These are phyloP conservation scores for Orbilia brochopaga DNA, from an alignment of 2,329 filamentous ascomycete species.

Conservation along the genomic window DNA sequence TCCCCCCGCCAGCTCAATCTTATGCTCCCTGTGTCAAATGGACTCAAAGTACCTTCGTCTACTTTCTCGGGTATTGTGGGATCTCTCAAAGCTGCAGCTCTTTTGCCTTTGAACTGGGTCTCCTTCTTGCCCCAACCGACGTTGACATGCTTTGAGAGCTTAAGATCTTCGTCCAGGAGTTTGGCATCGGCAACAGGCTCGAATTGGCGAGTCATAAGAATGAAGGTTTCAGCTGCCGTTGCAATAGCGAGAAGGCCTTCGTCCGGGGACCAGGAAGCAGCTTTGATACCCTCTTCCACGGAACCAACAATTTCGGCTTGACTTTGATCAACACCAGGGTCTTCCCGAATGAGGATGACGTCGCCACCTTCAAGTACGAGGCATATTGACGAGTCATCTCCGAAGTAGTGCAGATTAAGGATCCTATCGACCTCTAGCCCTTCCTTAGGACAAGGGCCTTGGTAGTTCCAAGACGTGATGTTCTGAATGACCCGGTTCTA, in stretches of 20 bases:
- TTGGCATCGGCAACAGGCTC: conserved; percentile 78
- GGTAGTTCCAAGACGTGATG: conserved; percentile 80
- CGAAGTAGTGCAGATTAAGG: conserved; percentile 81
- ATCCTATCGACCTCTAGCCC: conserved; percentile 77
- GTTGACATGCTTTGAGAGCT: conserved; percentile 88
- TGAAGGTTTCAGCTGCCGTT: conserved; percentile 76
- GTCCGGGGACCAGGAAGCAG: conserved; percentile 91
- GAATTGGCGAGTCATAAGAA: conserved; percentile 92
- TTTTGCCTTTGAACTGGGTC: conserved; percentile 93
- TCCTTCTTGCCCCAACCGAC: conserved; percentile 99
- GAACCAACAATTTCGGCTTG: conserved; percentile 95
- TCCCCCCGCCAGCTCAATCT: conserved; percentile 93
- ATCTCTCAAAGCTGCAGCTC: conserved; percentile 83
- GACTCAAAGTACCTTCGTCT: conserved; percentile 78
- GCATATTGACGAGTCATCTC: conserved; percentile 77
- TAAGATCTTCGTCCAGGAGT: conserved; percentile 77
- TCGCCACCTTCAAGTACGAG: conserved; percentile 88
- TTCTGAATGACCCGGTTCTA: conserved; percentile 53
- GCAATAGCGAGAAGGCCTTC: conserved; percentile 86
- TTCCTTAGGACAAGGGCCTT: conserved; percentile 75
- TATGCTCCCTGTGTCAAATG: conserved; percentile 72
- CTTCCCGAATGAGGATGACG: conserved; percentile 82
- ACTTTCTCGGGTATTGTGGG: conserved; percentile 93
- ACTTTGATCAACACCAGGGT: conserved; percentile 69
- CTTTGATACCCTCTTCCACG: conserved; percentile 87